phyloP scores from a whole-genome alignment of 768 basidiomycete species.

The Boletus eberwhitei region DNA sequence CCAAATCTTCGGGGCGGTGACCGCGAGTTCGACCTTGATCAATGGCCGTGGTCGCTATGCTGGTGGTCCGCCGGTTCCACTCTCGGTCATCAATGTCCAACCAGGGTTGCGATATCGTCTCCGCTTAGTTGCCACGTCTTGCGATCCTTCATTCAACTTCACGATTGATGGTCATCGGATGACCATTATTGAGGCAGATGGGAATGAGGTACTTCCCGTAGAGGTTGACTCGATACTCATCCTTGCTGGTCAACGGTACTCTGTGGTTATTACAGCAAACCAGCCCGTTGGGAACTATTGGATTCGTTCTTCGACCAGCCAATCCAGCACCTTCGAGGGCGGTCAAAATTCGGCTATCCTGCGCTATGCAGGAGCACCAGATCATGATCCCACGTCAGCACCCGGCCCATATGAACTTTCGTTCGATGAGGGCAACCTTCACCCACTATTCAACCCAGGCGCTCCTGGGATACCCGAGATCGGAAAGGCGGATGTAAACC shows the following conservation, averaged over 20 bases:
- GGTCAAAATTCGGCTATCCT: slow-evolving; percentile 51
- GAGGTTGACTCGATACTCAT: slow-evolving; percentile 38
- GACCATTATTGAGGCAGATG: slow-evolving; percentile 55
- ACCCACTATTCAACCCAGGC: slow-evolving; percentile 30
- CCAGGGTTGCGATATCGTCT: slow-evolving; percentile 48
- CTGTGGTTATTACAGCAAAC: slow-evolving; percentile 45
- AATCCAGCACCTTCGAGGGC: slow-evolving; percentile 28
- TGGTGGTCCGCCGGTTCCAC: slow-evolving; percentile 37
- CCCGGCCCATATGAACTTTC: slow-evolving; percentile 26
- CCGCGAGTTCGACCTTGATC: slow-evolving; percentile 44
- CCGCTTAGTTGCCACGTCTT: slow-evolving; percentile 50
- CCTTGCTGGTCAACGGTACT: slow-evolving; percentile 41
- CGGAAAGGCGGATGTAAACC: slow-evolving; percentile 41
- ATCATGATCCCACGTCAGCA: slow-evolving; percentile 41
- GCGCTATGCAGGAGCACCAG: slow-evolving; percentile 45
- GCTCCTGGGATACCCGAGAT: slow-evolving; percentile 38
- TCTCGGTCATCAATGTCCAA: slow-evolving; percentile 45
- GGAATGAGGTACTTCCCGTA: slow-evolving; percentile 39
- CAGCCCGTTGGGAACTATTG: slow-evolving; percentile 53
- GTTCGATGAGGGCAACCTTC: slow-evolving; percentile 40
- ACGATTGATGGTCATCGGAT: slow-evolving; percentile 45
- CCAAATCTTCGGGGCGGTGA: slow-evolving; percentile 5
- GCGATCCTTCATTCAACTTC: slow-evolving; percentile 41
- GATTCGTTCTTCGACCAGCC: slow-evolving; percentile 44
- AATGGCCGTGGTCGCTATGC: slow-evolving; percentile 49